Percentiles rank a stretch among this genome's conserved stretches.
Conservation (phyloP, 371 early-diverging fungal species). For the Rhizomucor miehei region DNA sequence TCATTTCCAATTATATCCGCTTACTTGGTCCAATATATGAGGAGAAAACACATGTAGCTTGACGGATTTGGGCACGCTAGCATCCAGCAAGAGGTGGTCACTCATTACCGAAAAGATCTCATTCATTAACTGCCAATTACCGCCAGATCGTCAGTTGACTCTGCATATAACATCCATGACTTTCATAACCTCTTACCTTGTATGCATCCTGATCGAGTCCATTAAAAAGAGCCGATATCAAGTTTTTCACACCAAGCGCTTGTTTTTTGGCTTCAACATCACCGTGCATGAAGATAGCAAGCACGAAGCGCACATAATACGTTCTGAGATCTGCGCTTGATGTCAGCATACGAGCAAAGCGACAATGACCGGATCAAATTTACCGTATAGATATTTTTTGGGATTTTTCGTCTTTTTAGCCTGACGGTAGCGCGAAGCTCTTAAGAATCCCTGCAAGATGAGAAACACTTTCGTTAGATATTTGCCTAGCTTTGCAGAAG, state of each 20-base stretch:
- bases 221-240: conserved; percentile 63
- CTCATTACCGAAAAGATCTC: conserved; percentile 56
- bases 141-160: not conserved
- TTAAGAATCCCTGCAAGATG: conserved; percentile 31
- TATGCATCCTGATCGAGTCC: conserved; percentile 66
- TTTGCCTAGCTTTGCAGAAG: not conserved
- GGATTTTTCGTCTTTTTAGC: conserved; percentile 38
- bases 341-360: not conserved
- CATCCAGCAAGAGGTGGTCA: conserved; percentile 66
- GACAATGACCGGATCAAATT: not conserved
- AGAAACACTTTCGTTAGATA: not conserved
- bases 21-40: conserved; percentile 62
- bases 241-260: conserved; percentile 66
- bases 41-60: conserved; percentile 69
- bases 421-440: conserved; percentile 43
- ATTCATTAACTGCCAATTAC: conserved; percentile 50
- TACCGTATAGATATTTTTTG: conserved; percentile 43
- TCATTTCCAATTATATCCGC: not conserved
- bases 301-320: conserved; percentile 69
- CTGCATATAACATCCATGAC: not conserved
- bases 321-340: conserved; percentile 50
- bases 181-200: conserved; percentile 31
- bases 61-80: conserved; percentile 45
- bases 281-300: conserved; percentile 73
- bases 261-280: conserved; percentile 68